Evolutionary conservation across 2,329 filamentous ascomycete species (phyloP).

Genomic region (Akanthomyces dipterigenus): DNA sequence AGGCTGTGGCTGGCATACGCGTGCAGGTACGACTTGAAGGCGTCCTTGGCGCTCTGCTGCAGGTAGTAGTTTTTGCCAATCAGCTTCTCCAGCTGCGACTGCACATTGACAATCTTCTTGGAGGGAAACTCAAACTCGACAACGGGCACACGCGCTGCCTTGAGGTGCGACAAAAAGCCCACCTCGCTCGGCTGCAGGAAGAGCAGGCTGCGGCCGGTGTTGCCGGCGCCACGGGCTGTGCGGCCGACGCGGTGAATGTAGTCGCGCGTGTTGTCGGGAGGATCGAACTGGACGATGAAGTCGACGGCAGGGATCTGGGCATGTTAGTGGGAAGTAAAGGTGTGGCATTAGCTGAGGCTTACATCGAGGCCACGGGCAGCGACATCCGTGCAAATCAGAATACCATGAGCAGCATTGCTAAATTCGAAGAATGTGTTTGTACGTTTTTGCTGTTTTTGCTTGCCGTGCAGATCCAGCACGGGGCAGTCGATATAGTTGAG

Average conservation of each 20-base stretch:
- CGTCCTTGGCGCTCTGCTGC: constrained; percentile 74
- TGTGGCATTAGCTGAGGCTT: constrained; percentile 24
- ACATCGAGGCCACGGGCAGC: constrained; percentile 88
- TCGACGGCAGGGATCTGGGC: constrained; percentile 79
- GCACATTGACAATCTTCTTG: constrained; percentile 85
- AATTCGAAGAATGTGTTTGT: constrained; percentile 99
- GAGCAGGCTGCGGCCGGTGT: constrained; percentile 82
- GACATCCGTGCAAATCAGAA: constrained; percentile 92
- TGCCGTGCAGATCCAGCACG: constrained; percentile 80
- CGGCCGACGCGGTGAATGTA: constrained; percentile 96
- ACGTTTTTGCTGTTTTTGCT: constrained; percentile 98
- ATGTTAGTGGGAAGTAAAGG: neutral
- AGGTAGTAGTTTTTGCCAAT: constrained; percentile 96
- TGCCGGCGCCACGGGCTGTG: constrained; percentile 77
- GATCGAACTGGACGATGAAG: constrained; percentile 95
- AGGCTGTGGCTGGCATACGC: constrained; percentile 75
- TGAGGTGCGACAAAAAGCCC: constrained; percentile 85
- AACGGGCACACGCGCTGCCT: constrained; percentile 84
- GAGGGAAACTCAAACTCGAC: constrained; percentile 93
- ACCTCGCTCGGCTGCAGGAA: constrained; percentile 91
- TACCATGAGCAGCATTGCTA: constrained; percentile 67
- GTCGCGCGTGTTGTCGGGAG: constrained; percentile 81
- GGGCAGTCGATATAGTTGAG: constrained; percentile 96
- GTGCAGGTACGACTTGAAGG: constrained; percentile 86
- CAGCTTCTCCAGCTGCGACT: constrained; percentile 87